These are phyloP conservation scores for Teratosphaeria gauchensis DNA, from an alignment of 2,329 filamentous ascomycete species.

Conservation along the genomic window DNA sequence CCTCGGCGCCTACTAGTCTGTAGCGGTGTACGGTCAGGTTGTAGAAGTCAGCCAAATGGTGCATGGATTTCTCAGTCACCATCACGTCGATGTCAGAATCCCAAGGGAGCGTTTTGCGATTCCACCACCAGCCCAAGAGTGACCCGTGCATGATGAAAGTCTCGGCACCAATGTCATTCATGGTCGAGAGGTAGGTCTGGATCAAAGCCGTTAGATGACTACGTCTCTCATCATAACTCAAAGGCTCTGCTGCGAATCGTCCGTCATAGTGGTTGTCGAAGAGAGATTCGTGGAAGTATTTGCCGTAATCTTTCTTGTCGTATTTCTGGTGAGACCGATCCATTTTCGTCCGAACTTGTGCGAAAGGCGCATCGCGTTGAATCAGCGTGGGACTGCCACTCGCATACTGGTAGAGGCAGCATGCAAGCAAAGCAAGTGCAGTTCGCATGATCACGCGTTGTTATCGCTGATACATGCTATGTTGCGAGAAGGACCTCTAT, in stretches of 20 bases:
- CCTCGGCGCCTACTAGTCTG: constrained; percentile 15
- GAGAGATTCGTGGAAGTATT: constrained; percentile 44
- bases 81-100: constrained; percentile 53
- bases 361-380: constrained; percentile 32
- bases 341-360: constrained; percentile 32
- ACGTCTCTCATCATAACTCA: constrained; percentile 38
- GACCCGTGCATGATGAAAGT: constrained; percentile 58
- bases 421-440: background rate
- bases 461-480: background rate
- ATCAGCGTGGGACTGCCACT: background rate
- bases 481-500: background rate
- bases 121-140: constrained; percentile 55
- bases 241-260: constrained; percentile 39
- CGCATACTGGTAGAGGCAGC: background rate
- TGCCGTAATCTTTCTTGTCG: constrained; percentile 29
- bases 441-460: background rate
- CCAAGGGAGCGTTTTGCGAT: constrained; percentile 51
- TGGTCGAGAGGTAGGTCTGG: constrained; percentile 47
- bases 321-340: constrained; percentile 27
- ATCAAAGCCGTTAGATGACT: constrained; percentile 43
- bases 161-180: constrained; percentile 46
- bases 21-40: constrained; percentile 51
- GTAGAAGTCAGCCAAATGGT: constrained; percentile 49
- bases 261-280: constrained; percentile 50
- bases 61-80: constrained; percentile 45